Percentiles rank a stretch among this genome's conserved stretches.
phyloP scores from a whole-genome alignment of 2,329 filamentous ascomycete genomes.

The Penicillium psychrosexuale region DNA sequence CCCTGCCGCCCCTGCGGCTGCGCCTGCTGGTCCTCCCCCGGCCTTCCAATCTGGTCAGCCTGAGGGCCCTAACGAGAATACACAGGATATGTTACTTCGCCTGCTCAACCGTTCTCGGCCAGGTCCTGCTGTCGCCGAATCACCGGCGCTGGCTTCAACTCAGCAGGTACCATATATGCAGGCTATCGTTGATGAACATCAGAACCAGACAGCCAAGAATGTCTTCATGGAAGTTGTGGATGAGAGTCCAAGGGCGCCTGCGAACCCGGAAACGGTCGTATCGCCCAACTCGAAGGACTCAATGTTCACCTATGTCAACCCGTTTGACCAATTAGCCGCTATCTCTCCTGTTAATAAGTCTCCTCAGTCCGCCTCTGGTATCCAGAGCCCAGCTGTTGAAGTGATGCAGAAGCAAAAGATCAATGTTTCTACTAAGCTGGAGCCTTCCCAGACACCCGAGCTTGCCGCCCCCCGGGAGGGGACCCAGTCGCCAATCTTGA shows the following conservation, averaged over 20 bases:
- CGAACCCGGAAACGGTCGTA: slow-evolving; percentile 40
- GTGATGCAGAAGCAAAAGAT: slow-evolving; percentile 22
- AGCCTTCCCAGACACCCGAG: slow-evolving; percentile 14
- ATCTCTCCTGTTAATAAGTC: slow-evolving; percentile 61
- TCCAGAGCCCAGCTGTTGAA: slow-evolving; percentile 41
- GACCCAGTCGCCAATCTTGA: slow-evolving; percentile 26
- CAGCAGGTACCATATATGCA: slow-evolving; percentile 31
- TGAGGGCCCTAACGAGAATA: slow-evolving; percentile 52
- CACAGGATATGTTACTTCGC: slow-evolving; percentile 81
- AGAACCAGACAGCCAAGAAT: slow-evolving; percentile 9
- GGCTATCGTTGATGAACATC: slow-evolving; percentile 15
- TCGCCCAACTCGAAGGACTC: slow-evolving; percentile 35
- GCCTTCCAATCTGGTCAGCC: slow-evolving; percentile 21
- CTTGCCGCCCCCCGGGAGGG: slow-evolving; percentile 16
- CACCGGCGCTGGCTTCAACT: slow-evolving; percentile 41
- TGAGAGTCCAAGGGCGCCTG: slow-evolving; percentile 17
- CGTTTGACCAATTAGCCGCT: slow-evolving; percentile 66
- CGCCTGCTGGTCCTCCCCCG: slow-evolving; percentile 27
- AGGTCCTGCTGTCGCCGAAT: slow-evolving; percentile 27
- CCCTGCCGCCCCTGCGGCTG: slow-evolving; percentile 28
- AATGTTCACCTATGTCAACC: slow-evolving; percentile 69
- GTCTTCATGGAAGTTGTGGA: slow-evolving; percentile 17
- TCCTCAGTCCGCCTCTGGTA: slow-evolving; percentile 46
- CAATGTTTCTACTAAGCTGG: slow-evolving; percentile 21
- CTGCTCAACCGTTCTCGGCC: slow-evolving; percentile 72